Base-by-base conservation (phyloP, 2,329 filamentous ascomycete species). In the Aspergillus sp. region DNA sequence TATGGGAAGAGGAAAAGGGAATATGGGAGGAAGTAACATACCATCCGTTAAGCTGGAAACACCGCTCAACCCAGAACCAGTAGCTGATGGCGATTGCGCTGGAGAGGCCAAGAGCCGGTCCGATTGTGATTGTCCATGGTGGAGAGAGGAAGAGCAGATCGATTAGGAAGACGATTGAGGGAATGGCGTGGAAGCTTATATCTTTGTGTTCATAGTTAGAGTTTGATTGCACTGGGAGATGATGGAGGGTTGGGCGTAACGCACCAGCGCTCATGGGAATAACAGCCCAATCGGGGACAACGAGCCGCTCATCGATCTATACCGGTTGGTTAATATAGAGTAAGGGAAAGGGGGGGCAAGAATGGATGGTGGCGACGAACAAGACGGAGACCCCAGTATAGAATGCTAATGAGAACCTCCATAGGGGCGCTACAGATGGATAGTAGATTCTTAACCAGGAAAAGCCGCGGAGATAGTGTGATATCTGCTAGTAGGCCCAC, bases 21-120 rank as follows among this genome's bases (percentile, higher is more conserved):
- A 11, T 38, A 38, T 7, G 23, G 28, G 19, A 19, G 19, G 19
- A 19, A 25, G 41, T 19, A 5, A 80, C 82, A 64, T 83, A 88
- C 75, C 83, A 88, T 57, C 85, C 84, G 67, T 89, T 89, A 59
- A 82, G 76, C 11, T 74, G 69, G 65, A 83, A 88, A 73, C 86
- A 89, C 46, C 78, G 74, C 74, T 89, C 87, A 57, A 89, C 82
- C 87, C 87, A 89, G 65, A 84, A 81, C 86, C 86, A 89, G 69
- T 89, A 89, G 7, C 77, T 76, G 62, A 87, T 82, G 0, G 86
- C 86, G 54, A 88, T 81, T 11, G 70, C 66, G 7, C 75, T 77
- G 15, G 82, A 84, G 7, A 86, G 64, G 0, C 74, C 78, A 3
- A 88, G 72, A 0, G 84, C 82, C 0, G 84, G 82, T 0, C 84